Evolutionary conservation across 345 rosid genomes (phyloP).

Genomic region (Odontarrhena argentea): DNA sequence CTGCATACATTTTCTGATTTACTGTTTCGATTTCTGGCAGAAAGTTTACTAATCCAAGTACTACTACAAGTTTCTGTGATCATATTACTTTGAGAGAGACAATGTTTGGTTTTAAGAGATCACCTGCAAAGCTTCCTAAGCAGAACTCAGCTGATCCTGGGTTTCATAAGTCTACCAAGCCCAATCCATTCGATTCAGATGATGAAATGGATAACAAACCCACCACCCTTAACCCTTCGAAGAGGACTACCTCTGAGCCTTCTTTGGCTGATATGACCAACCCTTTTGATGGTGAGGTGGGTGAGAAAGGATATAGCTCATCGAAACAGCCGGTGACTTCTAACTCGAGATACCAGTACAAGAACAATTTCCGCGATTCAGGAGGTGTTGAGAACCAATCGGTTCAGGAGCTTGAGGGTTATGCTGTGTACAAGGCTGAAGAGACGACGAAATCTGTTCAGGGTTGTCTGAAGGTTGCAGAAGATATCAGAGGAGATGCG

Average conservation of each 20-base stretch:
- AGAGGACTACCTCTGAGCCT: slow-evolving; percentile 66
- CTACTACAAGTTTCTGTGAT: slow-evolving; percentile 5
- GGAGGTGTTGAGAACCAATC: slow-evolving; percentile 93
- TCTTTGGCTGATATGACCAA: slow-evolving; percentile 48
- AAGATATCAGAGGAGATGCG: slow-evolving; percentile 84
- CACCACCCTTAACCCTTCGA: slow-evolving; percentile 49
- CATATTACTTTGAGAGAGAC: slow-evolving; percentile 25
- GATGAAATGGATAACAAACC: slow-evolving; percentile 58
- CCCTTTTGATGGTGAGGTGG: slow-evolving; percentile 58
- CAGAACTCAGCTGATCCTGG: slow-evolving; percentile 57
- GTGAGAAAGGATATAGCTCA: slow-evolving; percentile 41
- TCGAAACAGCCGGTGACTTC: slow-evolving; percentile 49
- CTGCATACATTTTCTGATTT: slow-evolving; percentile 6
- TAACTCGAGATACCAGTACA: slow-evolving; percentile 57
- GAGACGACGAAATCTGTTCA: slow-evolving; percentile 84
- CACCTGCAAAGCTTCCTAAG: slow-evolving; percentile 59
- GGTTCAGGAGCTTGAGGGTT: slow-evolving; percentile 82
- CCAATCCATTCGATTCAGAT: slow-evolving; percentile 88
- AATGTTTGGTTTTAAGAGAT: slow-evolving; percentile 74
- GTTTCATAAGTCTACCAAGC: slow-evolving; percentile 42
- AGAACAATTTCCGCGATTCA: slow-evolving; percentile 71
- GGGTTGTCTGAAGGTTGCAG: slow-evolving; percentile 84
- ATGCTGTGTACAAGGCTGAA: slow-evolving; percentile 90
- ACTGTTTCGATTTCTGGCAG: slow-evolving; percentile 38
- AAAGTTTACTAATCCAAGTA: slow-evolving; percentile 32